These are phyloP conservation scores for Coemansia reversa DNA, from an alignment of 192 early-diverging fungal genomes.

Conservation along the genomic window DNA sequence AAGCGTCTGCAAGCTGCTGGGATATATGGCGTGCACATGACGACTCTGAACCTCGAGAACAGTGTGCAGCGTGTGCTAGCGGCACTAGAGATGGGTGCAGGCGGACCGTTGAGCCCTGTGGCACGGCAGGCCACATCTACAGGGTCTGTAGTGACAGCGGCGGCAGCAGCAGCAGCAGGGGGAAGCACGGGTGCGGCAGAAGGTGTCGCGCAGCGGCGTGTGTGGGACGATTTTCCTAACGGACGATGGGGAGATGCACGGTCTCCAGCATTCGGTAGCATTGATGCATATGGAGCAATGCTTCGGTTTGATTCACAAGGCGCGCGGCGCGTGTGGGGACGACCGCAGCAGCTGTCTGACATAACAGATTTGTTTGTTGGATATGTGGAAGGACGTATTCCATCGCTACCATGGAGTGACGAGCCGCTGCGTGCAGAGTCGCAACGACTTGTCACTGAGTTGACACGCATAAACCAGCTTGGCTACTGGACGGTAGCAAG, in stretches of 20 bases:
- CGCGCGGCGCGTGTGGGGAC: constrained; percentile 73
- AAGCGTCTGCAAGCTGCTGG: constrained; percentile 58
- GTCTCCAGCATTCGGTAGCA: constrained; percentile 82
- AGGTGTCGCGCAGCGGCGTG: constrained; percentile 6
- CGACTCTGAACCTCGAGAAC: constrained; percentile 90
- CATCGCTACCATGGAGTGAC: constrained; percentile 89
- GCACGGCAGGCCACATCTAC: neutral
- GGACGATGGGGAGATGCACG: constrained; percentile 97
- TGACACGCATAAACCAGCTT: constrained; percentile 68
- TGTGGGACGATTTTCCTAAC: constrained; percentile 96
- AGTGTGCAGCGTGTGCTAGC: constrained; percentile 82
- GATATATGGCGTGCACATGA: constrained; percentile 82
- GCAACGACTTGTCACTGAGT: constrained; percentile 64
- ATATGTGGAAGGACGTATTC: constrained; percentile 73
- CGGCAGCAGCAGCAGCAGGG: neutral
- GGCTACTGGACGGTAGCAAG: constrained; percentile 94
- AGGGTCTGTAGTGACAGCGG: neutral
- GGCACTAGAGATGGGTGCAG: constrained; percentile 49
- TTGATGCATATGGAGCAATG: constrained; percentile 80
- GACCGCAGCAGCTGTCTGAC: constrained; percentile 62
- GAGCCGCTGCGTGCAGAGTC: constrained; percentile 73
- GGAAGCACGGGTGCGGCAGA: neutral
- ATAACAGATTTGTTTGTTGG: constrained; percentile 72
- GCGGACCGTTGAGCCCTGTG: neutral
- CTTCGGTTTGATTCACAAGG: constrained; percentile 70